A percentile compares a stretch with the other conserved stretches of the same genome.
These are phyloP conservation scores for Exophiala sp. DNA, from an alignment of 2,329 filamentous ascomycete genomes.

Conservation along the genomic window DNA sequence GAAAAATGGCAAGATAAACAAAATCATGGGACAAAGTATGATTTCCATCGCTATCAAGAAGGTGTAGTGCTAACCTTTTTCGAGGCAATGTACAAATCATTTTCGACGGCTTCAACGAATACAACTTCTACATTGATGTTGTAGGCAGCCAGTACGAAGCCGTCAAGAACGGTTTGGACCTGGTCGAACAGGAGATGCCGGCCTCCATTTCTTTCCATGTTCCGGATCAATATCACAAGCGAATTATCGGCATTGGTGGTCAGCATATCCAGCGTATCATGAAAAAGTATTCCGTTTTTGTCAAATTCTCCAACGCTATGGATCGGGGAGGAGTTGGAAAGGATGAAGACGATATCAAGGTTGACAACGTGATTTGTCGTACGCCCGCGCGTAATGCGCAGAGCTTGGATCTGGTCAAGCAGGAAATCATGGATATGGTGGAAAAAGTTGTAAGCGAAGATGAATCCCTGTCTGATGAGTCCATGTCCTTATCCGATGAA, in stretches of 20 bases:
- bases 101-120: slow-evolving; percentile 98
- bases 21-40: slow-evolving; percentile 97
- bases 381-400: slow-evolving; percentile 96
- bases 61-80: slow-evolving; percentile 22
- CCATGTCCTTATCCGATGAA: slow-evolving; percentile 24
- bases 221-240: slow-evolving; percentile 98
- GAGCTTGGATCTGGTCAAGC: slow-evolving; percentile 94
- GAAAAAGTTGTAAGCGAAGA: slow-evolving; percentile 71
- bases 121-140: slow-evolving; percentile 99
- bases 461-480: slow-evolving; percentile 11
- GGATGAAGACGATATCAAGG: slow-evolving; percentile 96
- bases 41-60: slow-evolving; percentile 5
- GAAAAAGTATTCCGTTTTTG: slow-evolving; percentile 99
- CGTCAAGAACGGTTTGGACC: slow-evolving; percentile 83
- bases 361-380: slow-evolving; percentile 97
- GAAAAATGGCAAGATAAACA: slow-evolving; percentile 99
- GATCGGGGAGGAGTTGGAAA: slow-evolving; percentile 90
- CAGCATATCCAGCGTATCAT: slow-evolving; percentile 99
- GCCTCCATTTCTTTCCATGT: slow-evolving; percentile 99
- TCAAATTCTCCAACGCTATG: slow-evolving; percentile 99
- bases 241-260: slow-evolving; percentile 96
- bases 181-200: slow-evolving; percentile 98
- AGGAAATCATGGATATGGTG: slow-evolving; percentile 99
- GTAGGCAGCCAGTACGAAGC: slow-evolving; percentile 89
- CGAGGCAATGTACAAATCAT: slow-evolving; percentile 93